These are phyloP conservation scores for Mycothermus thermophilus DNA, from an alignment of 495 filamentous ascomycete species.

Conservation along the genomic window DNA sequence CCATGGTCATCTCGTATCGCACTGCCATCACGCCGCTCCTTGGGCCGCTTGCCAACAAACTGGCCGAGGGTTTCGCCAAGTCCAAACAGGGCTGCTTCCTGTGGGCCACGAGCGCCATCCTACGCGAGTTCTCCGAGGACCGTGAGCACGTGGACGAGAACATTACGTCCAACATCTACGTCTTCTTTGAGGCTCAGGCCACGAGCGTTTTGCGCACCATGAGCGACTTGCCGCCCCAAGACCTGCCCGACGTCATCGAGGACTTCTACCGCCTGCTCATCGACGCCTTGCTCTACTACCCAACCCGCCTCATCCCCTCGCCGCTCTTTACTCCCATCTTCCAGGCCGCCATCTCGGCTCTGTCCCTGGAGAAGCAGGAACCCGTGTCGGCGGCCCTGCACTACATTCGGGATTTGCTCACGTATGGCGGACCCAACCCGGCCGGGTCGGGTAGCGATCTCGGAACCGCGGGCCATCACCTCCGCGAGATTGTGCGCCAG, in stretches of 20 bases:
- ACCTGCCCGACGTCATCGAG: conserved; percentile 94
- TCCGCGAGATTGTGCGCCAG: conserved; percentile 56
- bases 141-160: conserved; percentile 64
- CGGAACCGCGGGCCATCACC: conserved; percentile 36
- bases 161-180: conserved; percentile 82
- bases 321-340: conserved; percentile 68
- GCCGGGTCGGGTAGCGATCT: conserved; percentile 53
- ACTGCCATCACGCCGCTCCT: conserved; percentile 77
- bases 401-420: conserved; percentile 84
- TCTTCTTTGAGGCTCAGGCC: conserved; percentile 88
- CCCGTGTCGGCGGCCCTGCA: conserved; percentile 83
- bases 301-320: conserved; percentile 64
- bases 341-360: conserved; percentile 67
- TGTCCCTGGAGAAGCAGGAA: conserved; percentile 78
- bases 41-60: conserved; percentile 70
- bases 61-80: conserved; percentile 67
- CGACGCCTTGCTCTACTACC: conserved; percentile 85
- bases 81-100: conserved; percentile 93
- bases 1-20: conserved; percentile 91
- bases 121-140: conserved; percentile 87
- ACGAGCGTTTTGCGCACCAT: conserved; percentile 75
- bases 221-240: conserved; percentile 71
- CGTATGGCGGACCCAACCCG: conserved; percentile 67
- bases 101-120: conserved; percentile 89
- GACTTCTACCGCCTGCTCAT: conserved; percentile 91